These are phyloP conservation scores for Botrytis galanthina DNA, from an alignment of 2,329 filamentous ascomycete genomes.

Conservation along the genomic window DNA sequence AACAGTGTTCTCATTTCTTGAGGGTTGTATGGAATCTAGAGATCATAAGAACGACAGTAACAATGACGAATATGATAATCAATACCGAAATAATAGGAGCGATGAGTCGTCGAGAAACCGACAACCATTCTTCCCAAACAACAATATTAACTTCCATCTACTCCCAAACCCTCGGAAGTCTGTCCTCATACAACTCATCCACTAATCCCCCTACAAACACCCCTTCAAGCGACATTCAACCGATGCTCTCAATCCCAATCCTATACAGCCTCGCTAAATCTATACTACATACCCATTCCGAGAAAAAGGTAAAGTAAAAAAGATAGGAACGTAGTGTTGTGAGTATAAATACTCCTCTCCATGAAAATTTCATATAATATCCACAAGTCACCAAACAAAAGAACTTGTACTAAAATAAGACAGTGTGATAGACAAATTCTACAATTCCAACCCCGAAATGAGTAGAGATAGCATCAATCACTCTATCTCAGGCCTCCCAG, in stretches of 20 bases:
- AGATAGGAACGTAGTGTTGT: accelerated
- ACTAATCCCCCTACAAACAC: too few relatives aligned
- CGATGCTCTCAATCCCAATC: too few relatives aligned
- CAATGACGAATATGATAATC: accelerated
- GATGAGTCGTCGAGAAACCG: background rate
- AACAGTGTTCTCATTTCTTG: accelerated
- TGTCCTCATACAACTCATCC: too few relatives aligned
- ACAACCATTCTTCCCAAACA: accelerated
- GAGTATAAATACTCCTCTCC: too few relatives aligned
- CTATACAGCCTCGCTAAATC: too few relatives aligned
- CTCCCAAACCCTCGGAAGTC: too few relatives aligned
- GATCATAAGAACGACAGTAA: background rate
- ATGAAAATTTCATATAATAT: accelerated
- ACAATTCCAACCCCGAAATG: background rate
- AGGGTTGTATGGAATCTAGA: accelerated
- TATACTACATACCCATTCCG: too few relatives aligned
- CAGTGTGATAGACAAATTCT: background rate
- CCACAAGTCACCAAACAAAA: background rate
- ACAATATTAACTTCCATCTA: background rate
- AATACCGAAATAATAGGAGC: background rate
- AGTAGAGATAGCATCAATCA: background rate
- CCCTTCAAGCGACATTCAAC: too few relatives aligned
- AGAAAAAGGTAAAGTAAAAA: too few relatives aligned
- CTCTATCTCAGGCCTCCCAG: background rate
- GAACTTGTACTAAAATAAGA: background rate